These are phyloP conservation scores for Davidsoniella neocaledoniae DNA, from an alignment of 2,329 filamentous ascomycete species.

Conservation along the genomic window DNA sequence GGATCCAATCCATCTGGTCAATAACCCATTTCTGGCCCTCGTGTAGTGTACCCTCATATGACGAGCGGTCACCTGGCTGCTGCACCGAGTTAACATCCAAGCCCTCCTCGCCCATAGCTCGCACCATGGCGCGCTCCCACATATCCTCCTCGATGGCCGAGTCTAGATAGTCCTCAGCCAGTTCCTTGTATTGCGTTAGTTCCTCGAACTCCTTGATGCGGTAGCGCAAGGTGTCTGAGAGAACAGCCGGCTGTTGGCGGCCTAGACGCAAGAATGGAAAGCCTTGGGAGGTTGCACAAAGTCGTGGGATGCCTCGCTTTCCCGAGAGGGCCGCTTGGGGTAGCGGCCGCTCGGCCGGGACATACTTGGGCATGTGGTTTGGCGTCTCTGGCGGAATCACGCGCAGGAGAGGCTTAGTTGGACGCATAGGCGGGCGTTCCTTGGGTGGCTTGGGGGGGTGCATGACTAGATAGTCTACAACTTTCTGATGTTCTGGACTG, in stretches of 20 bases:
- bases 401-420: slow-evolving; percentile 19
- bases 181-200: slow-evolving; percentile 21
- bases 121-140: slow-evolving; percentile 28
- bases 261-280: slow-evolving; percentile 48
- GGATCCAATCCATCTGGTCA: slow-evolving; percentile 19
- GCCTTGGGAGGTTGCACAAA: slow-evolving; percentile 34
- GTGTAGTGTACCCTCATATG: slow-evolving; percentile 13
- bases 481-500: slow-evolving; percentile 24
- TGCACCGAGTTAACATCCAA: slow-evolving; percentile 1
- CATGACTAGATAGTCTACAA: slow-evolving; percentile 18
- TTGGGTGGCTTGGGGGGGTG: slow-evolving; percentile 6
- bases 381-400: slow-evolving; percentile 18
- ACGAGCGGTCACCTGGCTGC: background rate
- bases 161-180: slow-evolving; percentile 23
- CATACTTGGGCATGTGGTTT: slow-evolving; percentile 29
- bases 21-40: slow-evolving; percentile 32
- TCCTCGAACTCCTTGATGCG: slow-evolving; percentile 26
- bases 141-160: slow-evolving; percentile 26
- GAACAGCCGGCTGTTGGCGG: slow-evolving; percentile 44
- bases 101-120: slow-evolving; percentile 13
- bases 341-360: slow-evolving; percentile 27
- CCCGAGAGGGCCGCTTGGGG: slow-evolving; percentile 30
- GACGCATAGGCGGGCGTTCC: slow-evolving; percentile 14
- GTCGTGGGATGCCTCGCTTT: slow-evolving; percentile 38
- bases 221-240: slow-evolving; percentile 42